Conservation (phyloP, 441 rosid genomes). For the Pelargonium fulgidum region DNA sequence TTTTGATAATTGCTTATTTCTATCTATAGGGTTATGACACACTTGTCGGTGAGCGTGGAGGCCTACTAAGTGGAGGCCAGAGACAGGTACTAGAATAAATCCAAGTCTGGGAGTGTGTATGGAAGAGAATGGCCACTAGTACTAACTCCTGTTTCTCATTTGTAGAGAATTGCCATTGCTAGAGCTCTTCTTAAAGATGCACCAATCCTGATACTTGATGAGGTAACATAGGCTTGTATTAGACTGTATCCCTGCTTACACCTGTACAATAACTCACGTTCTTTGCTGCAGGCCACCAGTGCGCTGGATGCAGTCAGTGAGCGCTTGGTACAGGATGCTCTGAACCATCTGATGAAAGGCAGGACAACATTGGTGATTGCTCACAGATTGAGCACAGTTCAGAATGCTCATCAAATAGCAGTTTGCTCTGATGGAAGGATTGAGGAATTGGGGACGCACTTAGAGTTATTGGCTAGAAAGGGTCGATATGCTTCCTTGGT, state of each 20-base stretch:
- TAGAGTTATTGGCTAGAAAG: slow-evolving; percentile 52
- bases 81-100: slow-evolving; percentile 52
- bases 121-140: slow-evolving; percentile 14
- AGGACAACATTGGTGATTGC: slow-evolving; percentile 85
- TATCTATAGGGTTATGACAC: slow-evolving; percentile 80
- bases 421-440: slow-evolving; percentile 66
- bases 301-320: slow-evolving; percentile 87
- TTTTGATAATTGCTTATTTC: slow-evolving; percentile 21
- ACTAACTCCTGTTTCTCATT: slow-evolving; percentile 17
- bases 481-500: slow-evolving; percentile 83
- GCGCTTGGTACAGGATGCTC: slow-evolving; percentile 77
- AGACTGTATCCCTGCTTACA: background rate
- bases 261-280: slow-evolving; percentile 8
- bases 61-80: slow-evolving; percentile 91
- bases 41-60: slow-evolving; percentile 87
- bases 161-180: slow-evolving; percentile 87
- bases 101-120: slow-evolving; percentile 9
- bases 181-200: slow-evolving; percentile 82
- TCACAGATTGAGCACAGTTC: slow-evolving; percentile 88
- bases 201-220: slow-evolving; percentile 76
- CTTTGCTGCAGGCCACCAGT: slow-evolving; percentile 66
- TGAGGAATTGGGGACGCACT: slow-evolving; percentile 79
- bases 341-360: slow-evolving; percentile 76
- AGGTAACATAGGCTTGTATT: slow-evolving; percentile 36
- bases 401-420: slow-evolving; percentile 80